Base-by-base conservation (phyloP, 2,329 filamentous ascomycete species). In the Exophiala dermatitidis region DNA sequence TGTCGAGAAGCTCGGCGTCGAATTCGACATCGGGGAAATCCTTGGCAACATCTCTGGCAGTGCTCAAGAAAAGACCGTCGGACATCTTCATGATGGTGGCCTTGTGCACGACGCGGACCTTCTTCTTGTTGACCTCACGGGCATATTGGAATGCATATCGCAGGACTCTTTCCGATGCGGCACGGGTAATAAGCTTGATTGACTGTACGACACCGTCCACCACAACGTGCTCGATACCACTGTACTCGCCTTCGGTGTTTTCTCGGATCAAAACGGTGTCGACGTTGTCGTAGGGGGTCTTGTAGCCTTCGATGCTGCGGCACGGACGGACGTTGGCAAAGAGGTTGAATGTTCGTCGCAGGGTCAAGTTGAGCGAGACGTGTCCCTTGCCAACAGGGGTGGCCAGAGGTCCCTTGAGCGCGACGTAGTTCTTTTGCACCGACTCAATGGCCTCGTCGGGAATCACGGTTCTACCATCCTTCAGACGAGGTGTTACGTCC, bases 171-270 rank as follows among this genome's bases (percentile, higher is more conserved):
- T 98, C 93, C 63, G 84, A 90, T 61, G 93, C 93, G 71, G 90
- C 86, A 62, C 83, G 80, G 65, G 89, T 95, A 74, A 95, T 95
- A 71, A 98, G 88, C 84, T 98, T 98, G 77, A 98, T 98, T 79
- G 85, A 91, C 82, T 98, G 93, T 30, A 98, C 93, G 47, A 98
- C 93, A 64, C 93, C 93, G 66, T 97, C 90, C 28, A 97, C 90
- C 33, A 97, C 93, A 54, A 96, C 83, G 77, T 98, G 93, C 81
- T 98, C 93, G 67, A 98, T 97, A 60, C 93, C 93, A 40, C 89
- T 95, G 84, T 98, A 98, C 80, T 97, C 93, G 73, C 93, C 93
- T 82, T 97, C 93, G 65, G 93, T 97, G 82, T 98, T 98, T 80
- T 98, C 93, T 74, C 93, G 88, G 76, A 98, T 97, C 70, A 98